phyloP scores from a whole-genome alignment of 2,329 filamentous ascomycete genomes.

The Davidsoniella neocaledoniae region DNA sequence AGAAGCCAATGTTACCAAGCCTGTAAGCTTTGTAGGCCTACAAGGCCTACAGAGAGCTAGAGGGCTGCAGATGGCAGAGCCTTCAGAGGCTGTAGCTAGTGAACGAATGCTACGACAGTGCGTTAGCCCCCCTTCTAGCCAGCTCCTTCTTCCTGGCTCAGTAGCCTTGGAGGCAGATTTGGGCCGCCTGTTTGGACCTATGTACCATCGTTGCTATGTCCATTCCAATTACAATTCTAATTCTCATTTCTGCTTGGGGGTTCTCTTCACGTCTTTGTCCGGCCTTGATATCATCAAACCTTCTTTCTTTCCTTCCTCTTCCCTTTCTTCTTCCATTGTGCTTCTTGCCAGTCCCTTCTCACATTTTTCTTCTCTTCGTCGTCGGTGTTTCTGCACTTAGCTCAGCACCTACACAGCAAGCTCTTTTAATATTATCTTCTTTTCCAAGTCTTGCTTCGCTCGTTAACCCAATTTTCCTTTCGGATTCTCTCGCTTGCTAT shows the following conservation, averaged over 20 bases:
- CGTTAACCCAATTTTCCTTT: conserved; percentile 7
- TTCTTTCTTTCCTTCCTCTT: conserved; percentile 7
- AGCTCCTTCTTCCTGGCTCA: no score
- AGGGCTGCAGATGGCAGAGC: no score
- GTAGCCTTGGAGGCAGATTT: no score
- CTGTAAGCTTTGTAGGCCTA: no score
- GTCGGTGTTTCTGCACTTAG: conserved; percentile 8
- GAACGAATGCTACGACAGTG: no score
- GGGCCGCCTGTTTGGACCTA: background rate
- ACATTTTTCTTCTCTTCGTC: conserved; percentile 4
- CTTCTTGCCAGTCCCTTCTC: conserved; percentile 3
- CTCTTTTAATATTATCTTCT: conserved; percentile 11
- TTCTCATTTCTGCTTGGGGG: background rate
- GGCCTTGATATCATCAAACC: conserved; percentile 8
- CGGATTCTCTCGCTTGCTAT: conserved; percentile 2
- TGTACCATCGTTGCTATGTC: background rate
- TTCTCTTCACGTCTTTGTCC: background rate
- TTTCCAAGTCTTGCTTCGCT: conserved; percentile 11
- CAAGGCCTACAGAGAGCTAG: no score
- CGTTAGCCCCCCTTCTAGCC: no score
- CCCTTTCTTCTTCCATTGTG: background rate
- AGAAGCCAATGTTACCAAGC: no score
- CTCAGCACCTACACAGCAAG: conserved; percentile 2
- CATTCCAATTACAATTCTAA: background rate
- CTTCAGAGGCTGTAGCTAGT: no score